A percentile compares a stretch with the other conserved stretches of the same genome.
phyloP scores from a whole-genome alignment of 202 grass and related monocot genomes.

The Bolboschoenoplectus hybrid region DNA sequence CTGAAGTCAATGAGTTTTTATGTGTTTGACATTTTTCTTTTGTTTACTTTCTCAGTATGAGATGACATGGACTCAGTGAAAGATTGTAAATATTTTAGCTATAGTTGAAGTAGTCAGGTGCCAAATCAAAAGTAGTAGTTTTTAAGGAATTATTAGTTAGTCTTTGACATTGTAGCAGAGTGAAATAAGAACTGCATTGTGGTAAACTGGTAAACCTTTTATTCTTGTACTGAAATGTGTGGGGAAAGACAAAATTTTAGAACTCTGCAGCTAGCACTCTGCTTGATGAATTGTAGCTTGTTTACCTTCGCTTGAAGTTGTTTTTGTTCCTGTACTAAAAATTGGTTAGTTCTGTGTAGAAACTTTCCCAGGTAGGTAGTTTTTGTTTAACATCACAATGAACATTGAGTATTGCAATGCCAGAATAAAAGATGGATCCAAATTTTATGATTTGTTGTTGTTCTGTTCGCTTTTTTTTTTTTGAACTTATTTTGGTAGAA shows the following conservation, averaged over 20 bases:
- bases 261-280: neutral
- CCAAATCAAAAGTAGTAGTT: neutral
- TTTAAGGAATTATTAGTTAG: neutral
- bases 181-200: neutral
- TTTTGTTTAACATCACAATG: neutral
- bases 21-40: slow-evolving; percentile 4
- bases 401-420: neutral
- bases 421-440: neutral
- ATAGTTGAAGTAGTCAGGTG: neutral
- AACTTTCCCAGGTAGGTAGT: neutral
- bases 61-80: neutral
- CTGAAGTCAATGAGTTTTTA: slow-evolving; percentile 33
- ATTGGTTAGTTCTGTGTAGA: neutral
- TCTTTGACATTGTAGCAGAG: neutral
- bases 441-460: neutral
- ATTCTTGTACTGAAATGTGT: neutral
- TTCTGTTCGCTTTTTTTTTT: neutral
- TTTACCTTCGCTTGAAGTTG: neutral
- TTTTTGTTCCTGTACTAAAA: too few relatives aligned
- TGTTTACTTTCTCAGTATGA: neutral
- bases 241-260: neutral
- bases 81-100: slow-evolving; percentile 26
- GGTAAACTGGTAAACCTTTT: neutral
- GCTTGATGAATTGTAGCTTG: neutral
- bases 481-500: neutral